Evolutionary conservation across 148 eudicot genomes (phyloP), one percentile per base, ranked within the genome.

Genomic region (Rhododendron ferrugineum): DNA sequence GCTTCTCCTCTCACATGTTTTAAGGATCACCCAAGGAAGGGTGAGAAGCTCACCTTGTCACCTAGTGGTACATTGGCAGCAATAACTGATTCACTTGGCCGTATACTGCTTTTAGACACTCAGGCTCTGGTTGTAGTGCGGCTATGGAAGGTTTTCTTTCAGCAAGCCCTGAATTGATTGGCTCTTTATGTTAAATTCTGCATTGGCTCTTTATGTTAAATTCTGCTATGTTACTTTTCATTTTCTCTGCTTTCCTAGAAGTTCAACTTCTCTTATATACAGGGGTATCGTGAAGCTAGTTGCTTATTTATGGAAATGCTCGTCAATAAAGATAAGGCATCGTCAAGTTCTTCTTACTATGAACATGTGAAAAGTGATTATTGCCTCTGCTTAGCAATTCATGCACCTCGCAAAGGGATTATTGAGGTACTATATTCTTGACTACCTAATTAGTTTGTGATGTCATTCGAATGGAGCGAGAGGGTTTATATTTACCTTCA

Each of bases 31-130:
- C 98, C 99, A 14, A 93, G 99, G 88, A 95, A 93, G 85, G 99
- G 99, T 60, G 98, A 97, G 90, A 95, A 92, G 89, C 98, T 97
- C 81, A 95, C 98, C 40, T 88, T 97, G 83, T 94, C 99, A 26
- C 99, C 99, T 76, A 97, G 98, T 87, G 99, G 99, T 89, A 95
- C 98, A 86, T 91, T 97, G 92, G 99, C 99, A 84, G 98, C 99
- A 84, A 95, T 97, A 89, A 95, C 99, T 20, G 99, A 97, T 87
- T 97, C 99, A 83, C 99, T 97, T 76, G 99, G 99, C 66, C 96
- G 98, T 64, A 93, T 97, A 87, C 88, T 95, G 91, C 93, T 97
- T 34, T 87, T 95, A 86, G 99, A 97, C 89, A 97, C 99, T 34
- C 97, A 92, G 83, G 99, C 99, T 36, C 98, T 93, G 83, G 94